A percentile compares a stretch with the other conserved stretches of the same genome.
phyloP scores from a whole-genome alignment of 2,329 filamentous ascomycete genomes.

The Fusarium musae region DNA sequence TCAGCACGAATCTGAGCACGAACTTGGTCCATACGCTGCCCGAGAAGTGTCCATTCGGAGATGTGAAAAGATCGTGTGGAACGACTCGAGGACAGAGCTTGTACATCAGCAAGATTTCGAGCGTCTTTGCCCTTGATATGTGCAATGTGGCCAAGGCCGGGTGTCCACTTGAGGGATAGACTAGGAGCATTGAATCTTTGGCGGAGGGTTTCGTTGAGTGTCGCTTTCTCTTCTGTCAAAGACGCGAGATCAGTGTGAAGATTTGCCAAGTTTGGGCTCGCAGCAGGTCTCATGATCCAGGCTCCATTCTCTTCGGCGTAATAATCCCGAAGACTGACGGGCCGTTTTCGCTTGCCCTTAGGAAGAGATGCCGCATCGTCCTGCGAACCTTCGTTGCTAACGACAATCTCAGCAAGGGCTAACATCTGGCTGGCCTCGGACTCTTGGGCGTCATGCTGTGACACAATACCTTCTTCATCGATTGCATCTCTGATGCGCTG shows the following conservation, averaged over 20 bases:
- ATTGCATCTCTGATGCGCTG: slow-evolving; percentile 79
- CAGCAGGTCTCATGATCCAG: slow-evolving; percentile 74
- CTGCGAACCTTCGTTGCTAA: slow-evolving; percentile 71
- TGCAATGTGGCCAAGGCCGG: slow-evolving; percentile 87
- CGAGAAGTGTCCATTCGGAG: slow-evolving; percentile 84
- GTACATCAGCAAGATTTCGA: slow-evolving; percentile 48
- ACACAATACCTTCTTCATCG: slow-evolving; percentile 89
- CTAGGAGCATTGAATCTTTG: slow-evolving; percentile 69
- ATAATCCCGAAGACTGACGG: slow-evolving; percentile 62
- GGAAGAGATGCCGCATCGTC: slow-evolving; percentile 66
- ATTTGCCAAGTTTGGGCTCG: slow-evolving; percentile 71
- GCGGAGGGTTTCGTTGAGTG: slow-evolving; percentile 71
- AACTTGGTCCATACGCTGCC: slow-evolving; percentile 80
- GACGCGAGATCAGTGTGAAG: slow-evolving; percentile 75
- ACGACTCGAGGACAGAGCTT: slow-evolving; percentile 78
- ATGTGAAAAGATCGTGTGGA: slow-evolving; percentile 87
- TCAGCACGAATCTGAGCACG: slow-evolving; percentile 83
- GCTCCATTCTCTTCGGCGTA: slow-evolving; percentile 69
- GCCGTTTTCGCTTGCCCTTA: slow-evolving; percentile 61
- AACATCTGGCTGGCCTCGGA: slow-evolving; percentile 76
- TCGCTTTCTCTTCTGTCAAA: slow-evolving; percentile 68
- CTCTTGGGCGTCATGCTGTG: slow-evolving; percentile 82
- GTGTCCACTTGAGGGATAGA: slow-evolving; percentile 86
- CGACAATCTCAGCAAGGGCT: slow-evolving; percentile 77
- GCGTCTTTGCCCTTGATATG: slow-evolving; percentile 87